Base-by-base conservation (phyloP, 176 grass and related monocot genomes). In the Dactylis glomerata region DNA sequence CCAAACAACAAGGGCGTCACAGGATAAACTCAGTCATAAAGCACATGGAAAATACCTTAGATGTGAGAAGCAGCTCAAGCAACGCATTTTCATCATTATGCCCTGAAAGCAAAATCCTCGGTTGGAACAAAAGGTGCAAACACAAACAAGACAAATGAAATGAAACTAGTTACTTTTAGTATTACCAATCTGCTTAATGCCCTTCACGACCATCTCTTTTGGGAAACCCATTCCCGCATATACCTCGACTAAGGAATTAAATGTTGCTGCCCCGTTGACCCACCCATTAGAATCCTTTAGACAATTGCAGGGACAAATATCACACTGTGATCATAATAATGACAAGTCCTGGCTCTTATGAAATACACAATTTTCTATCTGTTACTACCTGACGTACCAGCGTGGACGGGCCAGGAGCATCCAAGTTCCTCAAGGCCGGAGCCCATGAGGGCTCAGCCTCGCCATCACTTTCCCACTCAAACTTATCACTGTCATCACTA, bases 61-160 rank as follows among this genome's bases (percentile, higher is more conserved):
- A 90, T 24, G 90, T 91, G 27, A 97, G 90, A 28, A 97, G 78
- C 57, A 89, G 76, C 41, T 97, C 85, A 20, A 97, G 22, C 63
- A 97, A 88, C 59, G 92, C 78, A n/a, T 94, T 90, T 14, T 87
- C 65, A 80, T 94, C 80, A 46, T 59, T 77, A 47, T 94, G 75
- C 19, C 90, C 92, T 97, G 81, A 71, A 76, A 84, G 63, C 20
- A 8, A 88, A 91, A 80, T 10, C 32, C 81, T 22, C 24, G 49
- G 31, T 37, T 40, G 34, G 22, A 71, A 86, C 24, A 52, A 38
- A 27, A 38, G 26, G 83, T 61, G n/a, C 44, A 82, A 42, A 75
- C 75, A n/a, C 1, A 80, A 81, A 17, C 44, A 6, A 46, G 74
- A 78, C 13, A 89, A 73, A 86, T 65, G 33, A 69, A 52, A 79